A percentile compares a stretch with the other conserved stretches of the same genome.
Conservation (phyloP, 228 moss, liverwort and hornwort species). For the Sphagnum magellanicum region DNA sequence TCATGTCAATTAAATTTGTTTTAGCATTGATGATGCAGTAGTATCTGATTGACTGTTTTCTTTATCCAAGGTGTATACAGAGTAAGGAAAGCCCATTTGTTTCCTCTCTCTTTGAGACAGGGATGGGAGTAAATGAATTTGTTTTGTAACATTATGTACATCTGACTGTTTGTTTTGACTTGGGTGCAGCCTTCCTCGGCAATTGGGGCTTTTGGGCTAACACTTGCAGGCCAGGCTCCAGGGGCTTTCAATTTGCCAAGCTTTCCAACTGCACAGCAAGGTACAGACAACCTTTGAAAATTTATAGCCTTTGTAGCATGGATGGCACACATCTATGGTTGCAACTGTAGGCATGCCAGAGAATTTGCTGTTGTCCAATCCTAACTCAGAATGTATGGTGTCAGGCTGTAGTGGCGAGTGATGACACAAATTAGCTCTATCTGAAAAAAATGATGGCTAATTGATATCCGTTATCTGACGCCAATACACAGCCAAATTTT, state of each 20-base stretch:
- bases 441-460: too few species aligned
- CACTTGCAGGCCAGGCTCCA: conserved; percentile 15
- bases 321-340: not conserved
- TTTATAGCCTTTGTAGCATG: too few species aligned
- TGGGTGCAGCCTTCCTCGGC: conserved; percentile 24
- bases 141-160: not conserved
- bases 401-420: too few species aligned
- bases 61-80: not conserved
- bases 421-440: not conserved
- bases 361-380: too few species aligned
- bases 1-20: not conserved
- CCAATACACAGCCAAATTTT: too few species aligned
- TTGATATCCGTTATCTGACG: too few species aligned
- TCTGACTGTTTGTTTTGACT: not conserved
- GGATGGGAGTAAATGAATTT: not conserved
- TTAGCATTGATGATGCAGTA: not conserved
- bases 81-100: not conserved
- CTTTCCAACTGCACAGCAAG: conserved; percentile 48
- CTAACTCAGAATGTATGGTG: too few species aligned
- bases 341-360: not conserved
- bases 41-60: not conserved
- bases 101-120: not conserved
- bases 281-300: conserved; percentile 5
- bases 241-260: conserved; percentile 44
- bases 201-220: conserved; percentile 25